These are phyloP conservation scores for Musa troglodytarum DNA, from an alignment of 176 grass and related monocot genomes.

Conservation along the genomic window DNA sequence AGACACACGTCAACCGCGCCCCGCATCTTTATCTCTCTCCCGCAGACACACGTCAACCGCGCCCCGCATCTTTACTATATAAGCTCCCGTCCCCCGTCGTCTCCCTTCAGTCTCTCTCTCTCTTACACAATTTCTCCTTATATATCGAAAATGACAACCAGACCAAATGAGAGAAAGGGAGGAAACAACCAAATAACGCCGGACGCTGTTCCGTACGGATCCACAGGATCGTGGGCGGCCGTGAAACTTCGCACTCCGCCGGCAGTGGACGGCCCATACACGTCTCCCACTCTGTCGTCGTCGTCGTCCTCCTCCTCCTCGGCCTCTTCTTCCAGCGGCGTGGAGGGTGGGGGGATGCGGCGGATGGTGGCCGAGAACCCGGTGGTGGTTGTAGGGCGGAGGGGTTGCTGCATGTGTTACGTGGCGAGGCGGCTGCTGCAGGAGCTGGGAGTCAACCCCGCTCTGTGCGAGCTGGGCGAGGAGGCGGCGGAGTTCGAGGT, in stretches of 20 bases:
- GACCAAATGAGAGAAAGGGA: not conserved
- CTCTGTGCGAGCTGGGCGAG: conserved; percentile 72
- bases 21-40: no score
- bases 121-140: not conserved
- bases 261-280: not conserved
- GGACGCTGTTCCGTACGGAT: not conserved
- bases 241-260: not conserved
- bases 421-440: conserved; percentile 71
- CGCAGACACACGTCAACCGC: no score
- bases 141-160: not conserved
- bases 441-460: conserved; percentile 71
- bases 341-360: conserved; percentile 39
- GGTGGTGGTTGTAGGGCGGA: conserved; percentile 51
- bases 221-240: not conserved
- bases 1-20: no score
- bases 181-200: not conserved
- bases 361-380: conserved; percentile 64
- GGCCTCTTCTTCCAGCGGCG: conserved; percentile 15
- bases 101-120: not conserved
- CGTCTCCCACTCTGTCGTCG: not conserved
- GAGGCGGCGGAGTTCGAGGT: conserved; percentile 22
- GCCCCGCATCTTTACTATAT: not conserved
- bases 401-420: conserved; percentile 86
- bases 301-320: not conserved
- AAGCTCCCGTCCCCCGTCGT: not conserved